Percentiles rank a stretch among this genome's conserved stretches.
These are phyloP conservation scores for Pascua sp. DNA, from an alignment of 1,284 basidiomycete species.

Conservation along the genomic window DNA sequence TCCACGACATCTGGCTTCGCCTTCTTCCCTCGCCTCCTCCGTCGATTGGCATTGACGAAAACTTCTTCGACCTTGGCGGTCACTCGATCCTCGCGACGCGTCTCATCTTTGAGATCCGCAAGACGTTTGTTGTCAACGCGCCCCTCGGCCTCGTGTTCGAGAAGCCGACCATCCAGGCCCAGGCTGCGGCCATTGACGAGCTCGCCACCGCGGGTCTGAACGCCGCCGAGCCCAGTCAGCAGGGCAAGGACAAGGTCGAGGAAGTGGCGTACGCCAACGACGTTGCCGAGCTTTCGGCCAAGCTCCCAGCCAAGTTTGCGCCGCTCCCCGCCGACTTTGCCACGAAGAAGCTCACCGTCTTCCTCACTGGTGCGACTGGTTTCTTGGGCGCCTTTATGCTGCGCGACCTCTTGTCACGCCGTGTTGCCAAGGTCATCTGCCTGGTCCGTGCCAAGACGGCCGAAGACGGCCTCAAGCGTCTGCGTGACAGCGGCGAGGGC, in stretches of 20 bases:
- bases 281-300: slow-evolving; percentile 61
- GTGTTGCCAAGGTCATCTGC: slow-evolving; percentile 83
- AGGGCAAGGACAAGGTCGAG: slow-evolving; percentile 27
- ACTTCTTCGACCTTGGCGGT: slow-evolving; percentile 97
- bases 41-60: slow-evolving; percentile 82
- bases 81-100: slow-evolving; percentile 98
- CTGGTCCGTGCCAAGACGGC: slow-evolving; percentile 72
- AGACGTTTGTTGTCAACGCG: slow-evolving; percentile 83
- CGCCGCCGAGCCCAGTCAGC: slow-evolving; percentile 55
- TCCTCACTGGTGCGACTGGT: slow-evolving; percentile 95
- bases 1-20: slow-evolving; percentile 76
- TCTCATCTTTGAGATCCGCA: slow-evolving; percentile 94
- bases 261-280: slow-evolving; percentile 69
- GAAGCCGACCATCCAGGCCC: slow-evolving; percentile 77
- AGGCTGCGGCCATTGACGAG: slow-evolving; percentile 73
- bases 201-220: slow-evolving; percentile 79
- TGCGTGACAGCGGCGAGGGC: slow-evolving; percentile 73
- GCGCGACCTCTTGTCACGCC: slow-evolving; percentile 67
- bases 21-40: slow-evolving; percentile 78
- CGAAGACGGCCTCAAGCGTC: slow-evolving; percentile 65
- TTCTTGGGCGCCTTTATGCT: slow-evolving; percentile 95
- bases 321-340: slow-evolving; percentile 57
- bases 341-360: slow-evolving; percentile 65
- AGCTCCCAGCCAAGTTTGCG: slow-evolving; percentile 62
- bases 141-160: slow-evolving; percentile 93